A percentile compares a stretch with the other conserved stretches of the same genome.
Evolutionary conservation across 345 rosid species (phyloP).

Genomic region (Moricandia moricandioides): DNA sequence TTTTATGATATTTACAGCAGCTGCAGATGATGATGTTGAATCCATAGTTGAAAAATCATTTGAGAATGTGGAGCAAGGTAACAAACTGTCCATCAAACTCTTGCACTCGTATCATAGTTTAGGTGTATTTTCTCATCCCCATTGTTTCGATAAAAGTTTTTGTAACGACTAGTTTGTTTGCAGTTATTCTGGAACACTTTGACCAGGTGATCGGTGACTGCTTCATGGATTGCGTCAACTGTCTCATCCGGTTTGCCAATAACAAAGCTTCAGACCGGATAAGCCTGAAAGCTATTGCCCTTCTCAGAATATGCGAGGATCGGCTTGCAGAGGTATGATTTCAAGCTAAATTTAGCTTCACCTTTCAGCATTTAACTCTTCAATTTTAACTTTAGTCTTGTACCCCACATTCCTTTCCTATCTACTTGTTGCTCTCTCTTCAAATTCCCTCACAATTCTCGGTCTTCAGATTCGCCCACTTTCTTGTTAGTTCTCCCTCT

Average conservation of each 20-base stretch:
- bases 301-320: slow-evolving; percentile 97
- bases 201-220: slow-evolving; percentile 98
- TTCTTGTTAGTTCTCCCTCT: neutral
- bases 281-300: slow-evolving; percentile 99
- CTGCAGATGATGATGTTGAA: slow-evolving; percentile 86
- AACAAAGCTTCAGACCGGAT: slow-evolving; percentile 86
- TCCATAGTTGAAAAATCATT: slow-evolving; percentile 87
- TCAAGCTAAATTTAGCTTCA: slow-evolving; percentile 7
- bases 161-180: slow-evolving; percentile 44
- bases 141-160: slow-evolving; percentile 19
- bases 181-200: slow-evolving; percentile 98
- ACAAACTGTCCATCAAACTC: slow-evolving; percentile 16
- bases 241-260: slow-evolving; percentile 95
- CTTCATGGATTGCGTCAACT: slow-evolving; percentile 98
- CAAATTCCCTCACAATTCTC: neutral
- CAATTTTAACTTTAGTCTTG: neutral
- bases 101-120: slow-evolving; percentile 2
- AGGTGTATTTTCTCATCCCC: slow-evolving; percentile 10
- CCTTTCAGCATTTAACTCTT: neutral
- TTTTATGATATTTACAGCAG: slow-evolving; percentile 89
- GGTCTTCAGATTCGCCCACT: slow-evolving; percentile 10
- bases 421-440: slow-evolving; percentile 15
- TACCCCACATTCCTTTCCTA: neutral
- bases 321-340: slow-evolving; percentile 90
- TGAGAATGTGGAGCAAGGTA: slow-evolving; percentile 94